Percentiles rank a stretch among this genome's conserved stretches.
These are phyloP conservation scores for Pinguiococcus pyrenoidosus DNA, from an alignment of 108 stramenopile species.

Conservation along the genomic window DNA sequence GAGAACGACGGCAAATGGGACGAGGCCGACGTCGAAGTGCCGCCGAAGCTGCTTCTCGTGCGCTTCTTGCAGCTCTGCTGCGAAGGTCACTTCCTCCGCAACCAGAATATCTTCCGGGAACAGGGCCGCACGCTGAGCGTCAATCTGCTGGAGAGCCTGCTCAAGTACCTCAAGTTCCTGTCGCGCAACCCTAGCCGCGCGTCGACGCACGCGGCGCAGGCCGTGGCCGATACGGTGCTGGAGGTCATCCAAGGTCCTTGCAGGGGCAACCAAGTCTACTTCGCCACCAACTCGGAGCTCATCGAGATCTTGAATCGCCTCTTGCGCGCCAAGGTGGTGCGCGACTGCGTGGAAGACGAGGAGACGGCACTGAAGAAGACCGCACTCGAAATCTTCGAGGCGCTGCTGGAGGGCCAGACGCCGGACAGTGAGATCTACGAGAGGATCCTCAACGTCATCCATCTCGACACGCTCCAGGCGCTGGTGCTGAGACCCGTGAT, in stretches of 20 bases:
- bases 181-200: constrained; percentile 9
- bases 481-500: neutral
- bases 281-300: constrained; percentile 20
- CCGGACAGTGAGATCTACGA: constrained; percentile 6
- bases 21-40: too few species aligned
- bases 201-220: constrained; percentile 8
- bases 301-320: constrained; percentile 24
- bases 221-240: constrained; percentile 15
- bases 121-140: constrained; percentile 8
- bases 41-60: too few species aligned
- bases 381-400: constrained; percentile 20
- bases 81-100: constrained; percentile 26
- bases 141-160: constrained; percentile 22
- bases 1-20: too few species aligned
- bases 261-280: constrained; percentile 16
- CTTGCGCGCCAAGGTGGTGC: neutral
- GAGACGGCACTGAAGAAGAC: constrained; percentile 21
- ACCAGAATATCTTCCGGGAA: constrained; percentile 29
- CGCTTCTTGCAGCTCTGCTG: constrained; percentile 29
- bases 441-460: constrained; percentile 19
- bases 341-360: constrained; percentile 8
- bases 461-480: constrained; percentile 15
- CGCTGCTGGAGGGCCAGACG: constrained; percentile 20
- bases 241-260: constrained; percentile 38
- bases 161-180: constrained; percentile 8